These are phyloP conservation scores for Alternaria sp. DNA, from an alignment of 2,329 filamentous ascomycete genomes.

Conservation along the genomic window DNA sequence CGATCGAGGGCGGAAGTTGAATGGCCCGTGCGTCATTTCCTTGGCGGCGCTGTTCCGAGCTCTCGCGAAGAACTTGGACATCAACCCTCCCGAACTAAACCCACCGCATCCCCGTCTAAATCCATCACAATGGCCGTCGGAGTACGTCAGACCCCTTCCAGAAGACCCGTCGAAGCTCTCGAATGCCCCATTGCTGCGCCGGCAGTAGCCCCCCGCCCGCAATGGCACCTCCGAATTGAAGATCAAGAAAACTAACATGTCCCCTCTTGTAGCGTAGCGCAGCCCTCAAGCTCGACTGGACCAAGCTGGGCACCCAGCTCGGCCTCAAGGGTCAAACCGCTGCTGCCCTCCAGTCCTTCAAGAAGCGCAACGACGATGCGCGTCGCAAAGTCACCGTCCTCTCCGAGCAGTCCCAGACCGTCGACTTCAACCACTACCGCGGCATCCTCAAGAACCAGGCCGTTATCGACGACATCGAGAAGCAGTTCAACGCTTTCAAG, in stretches of 20 bases:
- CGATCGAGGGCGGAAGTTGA: conserved; percentile 10
- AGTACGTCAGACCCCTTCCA: conserved; percentile 46
- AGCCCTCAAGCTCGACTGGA: conserved; percentile 99
- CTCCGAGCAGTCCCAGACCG: conserved; percentile 80
- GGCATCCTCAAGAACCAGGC: conserved; percentile 92
- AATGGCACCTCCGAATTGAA: conserved; percentile 36
- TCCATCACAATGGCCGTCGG: conserved; percentile 56
- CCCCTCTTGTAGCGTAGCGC: conserved; percentile 79
- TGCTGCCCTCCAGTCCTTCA: conserved; percentile 91
- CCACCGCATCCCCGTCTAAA: conserved; percentile 47
- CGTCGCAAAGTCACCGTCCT: conserved; percentile 90
- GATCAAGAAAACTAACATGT: conserved; percentile 43
- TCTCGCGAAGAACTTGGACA: conserved; percentile 42
- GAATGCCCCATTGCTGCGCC: conserved; percentile 43
- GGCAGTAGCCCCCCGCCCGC: conserved; percentile 29
- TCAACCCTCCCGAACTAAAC: conserved; percentile 58
- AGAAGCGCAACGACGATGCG: conserved; percentile 99
- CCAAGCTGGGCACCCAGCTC: conserved; percentile 90
- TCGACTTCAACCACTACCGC: conserved; percentile 97
- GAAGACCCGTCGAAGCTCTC: conserved; percentile 29
- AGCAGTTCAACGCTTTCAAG: conserved; percentile 91
- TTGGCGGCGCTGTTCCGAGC: conserved; percentile 25
- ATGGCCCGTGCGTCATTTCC: conserved; percentile 9
- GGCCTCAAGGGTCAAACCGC: conserved; percentile 96
- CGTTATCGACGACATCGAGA: conserved; percentile 96